Percentiles rank a stretch among this genome's conserved stretches.
phyloP scores from a whole-genome alignment of 371 early-diverging fungal genomes.

The Mucor lusitanicus region DNA sequence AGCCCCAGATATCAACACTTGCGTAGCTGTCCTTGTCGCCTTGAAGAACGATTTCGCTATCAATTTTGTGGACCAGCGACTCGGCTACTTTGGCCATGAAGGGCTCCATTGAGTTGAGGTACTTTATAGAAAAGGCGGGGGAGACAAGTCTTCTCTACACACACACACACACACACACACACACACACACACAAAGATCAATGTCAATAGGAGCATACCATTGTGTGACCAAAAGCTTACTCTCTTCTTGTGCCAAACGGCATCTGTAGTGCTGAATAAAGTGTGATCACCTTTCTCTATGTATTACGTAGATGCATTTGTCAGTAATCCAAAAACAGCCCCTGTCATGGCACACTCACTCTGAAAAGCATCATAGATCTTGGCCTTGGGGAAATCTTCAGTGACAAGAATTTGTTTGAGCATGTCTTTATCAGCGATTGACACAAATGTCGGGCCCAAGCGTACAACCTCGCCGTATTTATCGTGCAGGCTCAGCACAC shows the following conservation, averaged over 20 bases:
- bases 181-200: too few species aligned
- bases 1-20: slow-evolving; percentile 36
- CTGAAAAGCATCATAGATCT: slow-evolving; percentile 14
- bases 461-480: slow-evolving; percentile 25
- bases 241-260: slow-evolving; percentile 35
- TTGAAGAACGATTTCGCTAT: slow-evolving; percentile 7
- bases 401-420: slow-evolving; percentile 16
- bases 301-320: neutral
- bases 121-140: slow-evolving; percentile 47
- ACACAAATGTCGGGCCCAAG: slow-evolving; percentile 8
- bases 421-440: slow-evolving; percentile 18
- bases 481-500: slow-evolving; percentile 9
- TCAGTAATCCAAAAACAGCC: neutral
- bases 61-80: slow-evolving; percentile 22
- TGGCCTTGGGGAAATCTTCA: slow-evolving; percentile 19
- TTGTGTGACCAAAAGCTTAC: slow-evolving; percentile 12
- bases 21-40: slow-evolving; percentile 5
- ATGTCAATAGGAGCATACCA: neutral
- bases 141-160: slow-evolving; percentile 42
- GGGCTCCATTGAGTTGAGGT: slow-evolving; percentile 41
- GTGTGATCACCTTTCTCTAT: slow-evolving; percentile 15
- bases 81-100: slow-evolving; percentile 27
- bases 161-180: too few species aligned
- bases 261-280: slow-evolving; percentile 32
- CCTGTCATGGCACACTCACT: slow-evolving; percentile 5